phyloP scores from a whole-genome alignment of 352 stramenopile species.

The Blastocystis sp. region DNA sequence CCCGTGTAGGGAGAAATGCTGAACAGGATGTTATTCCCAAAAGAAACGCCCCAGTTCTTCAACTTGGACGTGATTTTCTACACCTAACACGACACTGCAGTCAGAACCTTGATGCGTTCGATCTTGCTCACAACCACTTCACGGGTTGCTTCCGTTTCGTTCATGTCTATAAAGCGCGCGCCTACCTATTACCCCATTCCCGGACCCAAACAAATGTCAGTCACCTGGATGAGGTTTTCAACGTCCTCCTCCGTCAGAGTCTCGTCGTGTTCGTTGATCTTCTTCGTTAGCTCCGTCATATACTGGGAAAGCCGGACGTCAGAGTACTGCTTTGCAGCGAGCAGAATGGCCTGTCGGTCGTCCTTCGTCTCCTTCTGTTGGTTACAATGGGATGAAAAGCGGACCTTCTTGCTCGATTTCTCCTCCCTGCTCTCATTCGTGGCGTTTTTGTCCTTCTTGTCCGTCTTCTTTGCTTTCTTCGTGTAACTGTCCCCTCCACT shows the following conservation, averaged over 20 bases:
- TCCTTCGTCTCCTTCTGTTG: no score
- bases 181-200: background rate
- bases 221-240: background rate
- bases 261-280: background rate
- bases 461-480: no score
- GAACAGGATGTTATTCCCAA: background rate
- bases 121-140: background rate
- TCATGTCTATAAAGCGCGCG: background rate
- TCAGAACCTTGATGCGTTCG: background rate
- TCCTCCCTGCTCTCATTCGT: no score
- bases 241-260: background rate
- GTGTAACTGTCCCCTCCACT: no score
- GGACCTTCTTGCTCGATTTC: no score
- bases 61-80: background rate
- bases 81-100: background rate
- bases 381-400: no score
- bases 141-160: background rate
- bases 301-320: background rate
- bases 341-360: no score
- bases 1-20: background rate
- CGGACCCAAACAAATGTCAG: background rate
- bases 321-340: background rate
- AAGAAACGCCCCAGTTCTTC: background rate
- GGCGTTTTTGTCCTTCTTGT: no score
- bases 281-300: background rate